phyloP scores from a whole-genome alignment of 305 asterid species.

The Withania somnifera region DNA sequence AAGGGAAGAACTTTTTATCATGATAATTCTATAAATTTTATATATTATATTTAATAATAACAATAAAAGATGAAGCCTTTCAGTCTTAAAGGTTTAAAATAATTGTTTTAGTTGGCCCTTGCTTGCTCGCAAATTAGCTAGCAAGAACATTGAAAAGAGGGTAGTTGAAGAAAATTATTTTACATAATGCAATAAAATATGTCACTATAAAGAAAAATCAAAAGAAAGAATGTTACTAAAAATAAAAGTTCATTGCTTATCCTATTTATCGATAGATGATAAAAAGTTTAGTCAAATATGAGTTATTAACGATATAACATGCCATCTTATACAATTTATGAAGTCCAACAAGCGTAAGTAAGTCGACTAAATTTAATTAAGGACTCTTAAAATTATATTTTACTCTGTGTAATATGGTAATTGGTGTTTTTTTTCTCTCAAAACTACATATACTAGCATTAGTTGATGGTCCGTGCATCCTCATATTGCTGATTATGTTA shows the following conservation, averaged over 20 bases:
- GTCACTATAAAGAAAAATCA: background rate
- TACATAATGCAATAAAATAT: background rate
- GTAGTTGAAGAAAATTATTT: background rate
- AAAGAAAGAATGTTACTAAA: background rate
- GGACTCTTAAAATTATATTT: background rate
- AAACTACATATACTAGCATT: no score
- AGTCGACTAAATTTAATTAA: no score
- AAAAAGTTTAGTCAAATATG: background rate
- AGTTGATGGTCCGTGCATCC: no score
- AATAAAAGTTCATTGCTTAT: background rate
- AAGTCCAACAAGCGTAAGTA: background rate
- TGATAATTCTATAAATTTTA: background rate
- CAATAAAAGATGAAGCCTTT: background rate
- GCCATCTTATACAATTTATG: no score
- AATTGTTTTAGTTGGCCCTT: background rate
- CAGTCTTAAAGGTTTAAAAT: background rate
- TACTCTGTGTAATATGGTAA: background rate
- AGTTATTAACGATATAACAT: background rate
- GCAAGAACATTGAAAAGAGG: background rate
- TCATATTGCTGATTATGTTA: no score
- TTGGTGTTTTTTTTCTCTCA: background rate
- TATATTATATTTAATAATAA: background rate
- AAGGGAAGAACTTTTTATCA: background rate
- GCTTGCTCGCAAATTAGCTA: background rate
- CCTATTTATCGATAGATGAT: background rate